Evolutionary conservation across 805 yeast genomes (phyloP).

Genomic region (Lachancea nothofagi): DNA sequence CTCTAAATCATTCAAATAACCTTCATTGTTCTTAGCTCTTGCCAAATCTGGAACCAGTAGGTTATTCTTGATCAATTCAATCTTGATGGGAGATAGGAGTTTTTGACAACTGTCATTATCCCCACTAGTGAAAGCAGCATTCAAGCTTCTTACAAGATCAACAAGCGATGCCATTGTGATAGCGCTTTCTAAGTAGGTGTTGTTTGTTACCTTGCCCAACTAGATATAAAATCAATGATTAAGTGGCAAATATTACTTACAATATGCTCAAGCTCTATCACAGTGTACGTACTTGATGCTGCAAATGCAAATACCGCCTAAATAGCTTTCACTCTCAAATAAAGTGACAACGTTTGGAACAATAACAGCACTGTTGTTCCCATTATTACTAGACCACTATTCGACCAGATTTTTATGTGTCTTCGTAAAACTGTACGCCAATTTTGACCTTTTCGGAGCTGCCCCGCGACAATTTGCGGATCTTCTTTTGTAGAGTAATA

Average conservation of each 20-base stretch:
- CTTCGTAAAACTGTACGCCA: constrained; percentile 39
- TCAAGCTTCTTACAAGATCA: constrained; percentile 62
- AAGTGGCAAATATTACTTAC: constrained; percentile 6
- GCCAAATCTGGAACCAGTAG: constrained; percentile 61
- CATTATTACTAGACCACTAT: neutral
- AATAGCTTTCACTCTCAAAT: too few species aligned
- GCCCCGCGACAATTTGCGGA: constrained; percentile 48
- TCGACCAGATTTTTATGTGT: neutral
- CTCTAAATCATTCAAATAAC: constrained; percentile 55
- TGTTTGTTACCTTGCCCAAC: neutral
- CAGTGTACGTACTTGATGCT: neutral
- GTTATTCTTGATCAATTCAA: constrained; percentile 72
- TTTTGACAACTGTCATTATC: constrained; percentile 57
- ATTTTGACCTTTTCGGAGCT: constrained; percentile 49
- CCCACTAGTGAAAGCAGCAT: constrained; percentile 54
- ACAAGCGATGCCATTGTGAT: constrained; percentile 47
- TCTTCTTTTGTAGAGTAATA: constrained; percentile 52
- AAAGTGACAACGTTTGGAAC: too few species aligned
- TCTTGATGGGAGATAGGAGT: constrained; percentile 64
- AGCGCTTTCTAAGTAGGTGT: neutral
- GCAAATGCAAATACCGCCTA: too few species aligned
- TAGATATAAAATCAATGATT: neutral
- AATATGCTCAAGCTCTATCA: too few species aligned
- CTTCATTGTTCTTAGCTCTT: constrained; percentile 33
- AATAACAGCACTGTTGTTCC: too few species aligned